Conservation (phyloP, 345 rosid genomes). For the Odontarrhena argentea region DNA sequence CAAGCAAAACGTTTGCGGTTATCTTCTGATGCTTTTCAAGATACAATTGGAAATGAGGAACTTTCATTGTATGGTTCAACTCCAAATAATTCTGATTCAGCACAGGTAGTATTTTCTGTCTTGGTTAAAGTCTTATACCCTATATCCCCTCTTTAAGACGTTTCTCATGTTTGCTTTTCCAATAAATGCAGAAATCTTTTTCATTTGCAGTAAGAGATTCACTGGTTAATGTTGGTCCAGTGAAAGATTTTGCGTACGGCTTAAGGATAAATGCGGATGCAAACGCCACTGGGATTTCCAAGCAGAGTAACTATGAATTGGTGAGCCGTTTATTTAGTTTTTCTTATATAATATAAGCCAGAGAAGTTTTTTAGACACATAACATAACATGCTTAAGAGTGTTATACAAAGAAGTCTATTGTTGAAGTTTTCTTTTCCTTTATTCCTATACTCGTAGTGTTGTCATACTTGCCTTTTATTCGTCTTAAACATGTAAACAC, state of each 20-base stretch:
- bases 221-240: constrained; percentile 85
- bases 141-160: constrained; percentile 13
- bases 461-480: constrained; percentile 23
- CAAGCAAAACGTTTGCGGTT: constrained; percentile 73
- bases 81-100: constrained; percentile 74
- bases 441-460: constrained; percentile 25
- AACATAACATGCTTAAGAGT: constrained; percentile 8
- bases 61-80: constrained; percentile 82
- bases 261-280: constrained; percentile 86
- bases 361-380: constrained; percentile 4
- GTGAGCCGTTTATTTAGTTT: constrained; percentile 51
- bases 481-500: constrained; percentile 17
- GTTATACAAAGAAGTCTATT: constrained; percentile 4
- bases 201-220: constrained; percentile 96
- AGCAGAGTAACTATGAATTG: constrained; percentile 98
- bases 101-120: constrained; percentile 61
- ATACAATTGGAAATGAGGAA: constrained; percentile 86
- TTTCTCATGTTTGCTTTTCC: constrained; percentile 37
- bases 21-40: constrained; percentile 90
- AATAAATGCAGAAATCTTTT: constrained; percentile 75
- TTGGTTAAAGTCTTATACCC: constrained; percentile 29
- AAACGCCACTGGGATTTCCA: constrained; percentile 88
- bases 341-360: constrained; percentile 19
- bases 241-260: constrained; percentile 95
- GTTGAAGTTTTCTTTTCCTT: constrained; percentile 14